Evolutionary conservation across 805 yeast species (phyloP), one percentile per base, ranked within the genome.

Genomic region (Nakazawaea peltata): DNA sequence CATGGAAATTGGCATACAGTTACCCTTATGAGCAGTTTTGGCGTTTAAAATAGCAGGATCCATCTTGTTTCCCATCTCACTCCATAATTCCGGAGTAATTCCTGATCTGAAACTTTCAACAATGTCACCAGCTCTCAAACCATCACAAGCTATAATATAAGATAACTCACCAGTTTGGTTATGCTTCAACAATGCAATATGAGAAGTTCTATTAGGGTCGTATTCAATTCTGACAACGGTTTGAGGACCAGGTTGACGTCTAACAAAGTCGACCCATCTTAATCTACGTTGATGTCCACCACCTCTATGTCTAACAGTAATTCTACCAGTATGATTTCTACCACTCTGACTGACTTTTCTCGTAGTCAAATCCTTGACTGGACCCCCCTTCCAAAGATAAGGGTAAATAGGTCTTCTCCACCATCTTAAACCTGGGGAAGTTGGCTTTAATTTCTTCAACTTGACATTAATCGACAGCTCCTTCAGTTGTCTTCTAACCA

Each of bases 221-320:
- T 86, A 86, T 59, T 92, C 98, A 41, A 92, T 84, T 56, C 98
- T 71, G 43, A 77, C 63, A 16, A 92, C 97, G 22, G 72, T 69
- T 48, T 85, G 92, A 29, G 69, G 71, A 19, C 97, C 97, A 1
- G 77, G 60, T 3, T 56, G 69, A 26, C 56, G 49, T 51, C 98
- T 73, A 47, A 67, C 62, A 50, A 78, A 79, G 59, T 92, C 98
- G 16, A 92, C 70, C 23, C 84, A 56, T 49, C 98, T 74, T 26
- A 84, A 69, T 59, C 98, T 76, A 51, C 90, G 79, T 57, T 83
- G 84, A 56, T 83, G 92, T 24, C 97, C 97, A 50, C 98, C 98
- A 56, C 97, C 98, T 57, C 94, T 77, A 57, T 92, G 96, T 54
- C 98, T 76, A 31, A 85, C 81, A 4, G 95, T 86, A 49, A 92